These are phyloP conservation scores for Colletotrichum lupini DNA, from an alignment of 2,329 filamentous ascomycete genomes.

Conservation along the genomic window DNA sequence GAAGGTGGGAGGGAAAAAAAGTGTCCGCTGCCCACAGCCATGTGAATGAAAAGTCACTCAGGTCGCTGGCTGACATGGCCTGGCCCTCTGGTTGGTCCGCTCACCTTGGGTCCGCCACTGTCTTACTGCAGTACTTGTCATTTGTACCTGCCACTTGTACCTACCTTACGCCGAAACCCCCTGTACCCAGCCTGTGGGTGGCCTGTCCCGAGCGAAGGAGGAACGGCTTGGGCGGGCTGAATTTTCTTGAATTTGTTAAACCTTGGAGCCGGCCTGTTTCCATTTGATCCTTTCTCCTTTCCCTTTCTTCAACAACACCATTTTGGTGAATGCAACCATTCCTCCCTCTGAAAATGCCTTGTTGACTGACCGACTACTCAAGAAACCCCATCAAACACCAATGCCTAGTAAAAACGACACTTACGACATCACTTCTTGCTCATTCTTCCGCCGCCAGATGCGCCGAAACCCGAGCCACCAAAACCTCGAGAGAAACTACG, in stretches of 20 bases:
- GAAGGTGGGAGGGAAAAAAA: neutral
- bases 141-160: neutral
- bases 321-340: constrained; percentile 37
- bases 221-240: constrained; percentile 32
- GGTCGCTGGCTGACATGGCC: constrained; percentile 24
- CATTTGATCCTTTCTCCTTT: constrained; percentile 29
- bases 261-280: constrained; percentile 15
- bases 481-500: constrained; percentile 59
- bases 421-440: constrained; percentile 54
- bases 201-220: constrained; percentile 24
- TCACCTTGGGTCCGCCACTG: neutral
- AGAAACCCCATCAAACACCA: constrained; percentile 47
- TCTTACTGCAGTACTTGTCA: neutral
- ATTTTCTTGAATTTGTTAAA: constrained; percentile 33
- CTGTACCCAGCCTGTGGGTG: constrained; percentile 7
- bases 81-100: constrained; percentile 26
- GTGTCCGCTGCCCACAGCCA: neutral
- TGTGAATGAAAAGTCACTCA: constrained; percentile 32
- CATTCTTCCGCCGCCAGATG: constrained; percentile 69
- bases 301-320: constrained; percentile 38
- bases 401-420: constrained; percentile 66
- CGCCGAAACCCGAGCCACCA: constrained; percentile 59
- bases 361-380: constrained; percentile 21
- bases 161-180: neutral
- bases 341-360: constrained; percentile 12